phyloP scores from a whole-genome alignment of 2,329 filamentous ascomycete genomes.

The Epichloe brachyelytri region DNA sequence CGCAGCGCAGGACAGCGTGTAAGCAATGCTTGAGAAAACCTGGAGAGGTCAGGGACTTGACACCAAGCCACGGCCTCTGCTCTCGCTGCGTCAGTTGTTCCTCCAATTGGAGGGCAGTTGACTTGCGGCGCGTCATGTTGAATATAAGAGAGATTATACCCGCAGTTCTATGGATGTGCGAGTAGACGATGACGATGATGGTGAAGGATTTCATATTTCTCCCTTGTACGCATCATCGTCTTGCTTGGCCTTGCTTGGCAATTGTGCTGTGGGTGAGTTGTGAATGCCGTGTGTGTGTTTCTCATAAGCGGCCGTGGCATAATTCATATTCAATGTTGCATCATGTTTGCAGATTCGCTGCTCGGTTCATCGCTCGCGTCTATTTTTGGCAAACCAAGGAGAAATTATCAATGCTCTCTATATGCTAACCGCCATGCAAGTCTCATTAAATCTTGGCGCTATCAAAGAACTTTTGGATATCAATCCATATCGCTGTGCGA shows the following conservation, averaged over 20 bases:
- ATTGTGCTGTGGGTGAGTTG: too few species aligned
- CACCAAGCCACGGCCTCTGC: background rate
- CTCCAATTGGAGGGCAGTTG: background rate
- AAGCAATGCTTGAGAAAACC: background rate
- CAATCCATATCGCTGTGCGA: conserved; percentile 15
- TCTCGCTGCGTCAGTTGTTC: background rate
- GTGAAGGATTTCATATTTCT: too few species aligned
- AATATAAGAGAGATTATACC: too few species aligned
- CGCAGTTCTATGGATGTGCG: too few species aligned
- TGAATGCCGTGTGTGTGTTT: too few species aligned
- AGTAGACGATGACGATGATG: too few species aligned
- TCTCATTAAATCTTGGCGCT: conserved; percentile 16
- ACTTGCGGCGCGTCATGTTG: background rate
- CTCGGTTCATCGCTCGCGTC: background rate
- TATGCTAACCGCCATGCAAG: background rate
- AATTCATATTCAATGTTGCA: background rate
- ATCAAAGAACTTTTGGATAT: conserved; percentile 12
- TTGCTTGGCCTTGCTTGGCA: too few species aligned
- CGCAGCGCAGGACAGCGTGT: background rate
- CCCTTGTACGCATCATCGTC: too few species aligned
- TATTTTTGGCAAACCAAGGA: background rate
- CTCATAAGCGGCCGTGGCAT: background rate
- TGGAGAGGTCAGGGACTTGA: background rate
- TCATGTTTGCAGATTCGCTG: background rate
- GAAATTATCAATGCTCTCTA: background rate